Evolutionary conservation across 2,329 filamentous ascomycete genomes (phyloP).

Genomic region (Fusarium sp.): DNA sequence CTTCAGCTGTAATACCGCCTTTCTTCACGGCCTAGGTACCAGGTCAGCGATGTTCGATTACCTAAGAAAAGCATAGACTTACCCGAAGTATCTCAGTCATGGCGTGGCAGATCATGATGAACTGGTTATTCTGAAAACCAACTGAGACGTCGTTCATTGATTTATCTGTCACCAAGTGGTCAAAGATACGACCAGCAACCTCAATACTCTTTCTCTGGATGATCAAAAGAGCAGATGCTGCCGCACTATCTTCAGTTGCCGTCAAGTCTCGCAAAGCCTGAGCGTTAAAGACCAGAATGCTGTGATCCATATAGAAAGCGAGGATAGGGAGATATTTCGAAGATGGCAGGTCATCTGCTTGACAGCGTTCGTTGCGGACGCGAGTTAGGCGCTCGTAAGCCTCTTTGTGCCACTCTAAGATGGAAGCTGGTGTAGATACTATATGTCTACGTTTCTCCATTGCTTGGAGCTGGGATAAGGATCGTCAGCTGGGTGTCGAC

Average conservation of each 20-base stretch:
- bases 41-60: rapidly evolving
- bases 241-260: neutral
- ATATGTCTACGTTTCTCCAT: constrained; percentile 2
- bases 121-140: constrained; percentile 14
- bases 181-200: neutral
- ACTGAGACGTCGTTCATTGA: neutral
- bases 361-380: constrained; percentile 1
- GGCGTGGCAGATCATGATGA: constrained; percentile 1
- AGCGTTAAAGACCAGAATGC: neutral
- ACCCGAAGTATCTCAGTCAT: constrained; percentile 5
- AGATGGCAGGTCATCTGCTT: neutral
- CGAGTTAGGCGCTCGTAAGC: neutral
- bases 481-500: rapidly evolving
- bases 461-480: neutral
- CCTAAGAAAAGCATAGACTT: rapidly evolving
- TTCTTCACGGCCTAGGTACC: neutral
- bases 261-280: neutral
- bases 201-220: neutral
- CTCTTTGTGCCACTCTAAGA: constrained; percentile 11
- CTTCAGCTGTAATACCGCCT: neutral
- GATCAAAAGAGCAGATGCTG: neutral
- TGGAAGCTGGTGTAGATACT: neutral
- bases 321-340: neutral
- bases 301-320: constrained; percentile 5
- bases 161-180: neutral